phyloP scores from a whole-genome alignment of 768 basidiomycete genomes.

The Zangia roseola region DNA sequence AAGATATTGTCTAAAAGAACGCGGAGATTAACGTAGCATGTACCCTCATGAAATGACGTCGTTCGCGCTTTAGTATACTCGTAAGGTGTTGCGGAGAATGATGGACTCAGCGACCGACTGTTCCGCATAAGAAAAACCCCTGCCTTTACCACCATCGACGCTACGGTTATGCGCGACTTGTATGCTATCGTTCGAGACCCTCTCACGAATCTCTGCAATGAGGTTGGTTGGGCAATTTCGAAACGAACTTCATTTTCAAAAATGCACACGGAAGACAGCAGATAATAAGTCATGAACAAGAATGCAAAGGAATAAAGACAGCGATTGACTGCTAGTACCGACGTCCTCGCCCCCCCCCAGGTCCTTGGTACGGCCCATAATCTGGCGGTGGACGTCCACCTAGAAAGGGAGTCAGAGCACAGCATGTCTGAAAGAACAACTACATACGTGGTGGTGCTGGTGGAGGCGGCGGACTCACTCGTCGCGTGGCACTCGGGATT shows the following conservation, averaged over 20 bases:
- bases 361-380: constrained; percentile 86
- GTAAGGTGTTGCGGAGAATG: too few relatives aligned
- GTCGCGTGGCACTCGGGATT: constrained; percentile 59
- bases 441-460: constrained; percentile 44
- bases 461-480: constrained; percentile 59
- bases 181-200: too few relatives aligned
- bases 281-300: constrained; percentile 18
- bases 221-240: too few relatives aligned
- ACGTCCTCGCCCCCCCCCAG: constrained; percentile 45
- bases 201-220: too few relatives aligned
- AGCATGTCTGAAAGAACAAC: background rate
- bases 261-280: constrained; percentile 3
- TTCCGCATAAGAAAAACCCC: too few relatives aligned
- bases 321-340: constrained; percentile 32
- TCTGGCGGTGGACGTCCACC: constrained; percentile 80
- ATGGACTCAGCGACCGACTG: too few relatives aligned
- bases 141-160: too few relatives aligned
- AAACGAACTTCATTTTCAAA: background rate
- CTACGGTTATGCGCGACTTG: too few relatives aligned
- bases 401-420: constrained; percentile 19
- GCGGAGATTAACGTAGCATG: too few relatives aligned
- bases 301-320: background rate
- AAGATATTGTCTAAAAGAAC: too few relatives aligned
- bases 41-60: too few relatives aligned
- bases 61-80: too few relatives aligned